Conservation (phyloP, 129 eudicot genomes). For the Artemisia tridentata region DNA sequence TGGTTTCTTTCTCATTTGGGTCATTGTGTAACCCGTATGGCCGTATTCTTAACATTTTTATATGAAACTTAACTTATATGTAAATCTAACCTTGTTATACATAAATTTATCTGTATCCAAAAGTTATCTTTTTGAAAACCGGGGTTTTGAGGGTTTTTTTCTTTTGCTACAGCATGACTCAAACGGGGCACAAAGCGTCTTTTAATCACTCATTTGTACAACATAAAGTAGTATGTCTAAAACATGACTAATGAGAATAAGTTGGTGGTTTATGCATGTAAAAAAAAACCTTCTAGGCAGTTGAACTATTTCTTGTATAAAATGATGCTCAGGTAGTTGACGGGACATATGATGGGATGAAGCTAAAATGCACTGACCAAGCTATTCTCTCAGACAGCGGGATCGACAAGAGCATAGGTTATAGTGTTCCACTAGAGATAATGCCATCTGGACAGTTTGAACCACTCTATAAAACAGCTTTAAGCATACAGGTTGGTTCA, state of each 20-base stretch:
- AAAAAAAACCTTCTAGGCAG: too few species aligned
- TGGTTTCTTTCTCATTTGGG: too few species aligned
- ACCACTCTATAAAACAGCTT: constrained; percentile 91
- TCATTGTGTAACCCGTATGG: too few species aligned
- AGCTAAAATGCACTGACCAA: constrained; percentile 75
- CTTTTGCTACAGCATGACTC: background rate
- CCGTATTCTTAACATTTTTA: background rate
- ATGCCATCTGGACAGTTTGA: constrained; percentile 98
- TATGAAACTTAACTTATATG: background rate
- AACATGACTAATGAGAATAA: too few species aligned
- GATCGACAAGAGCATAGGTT: constrained; percentile 55
- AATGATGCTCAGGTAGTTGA: constrained; percentile 62
- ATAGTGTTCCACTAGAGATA: constrained; percentile 84
- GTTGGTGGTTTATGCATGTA: too few species aligned
- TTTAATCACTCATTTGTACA: too few species aligned
- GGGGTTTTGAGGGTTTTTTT: too few species aligned
- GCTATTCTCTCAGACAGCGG: constrained; percentile 80
- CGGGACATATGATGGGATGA: constrained; percentile 83
- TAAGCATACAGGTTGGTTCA: constrained; percentile 78
- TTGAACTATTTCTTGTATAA: too few species aligned
- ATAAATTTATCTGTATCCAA: too few species aligned
- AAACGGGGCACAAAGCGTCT: background rate
- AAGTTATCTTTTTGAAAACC: too few species aligned
- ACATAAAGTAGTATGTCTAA: too few species aligned
- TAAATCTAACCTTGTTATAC: too few species aligned